Evolutionary conservation across 176 grass and related monocot species (phyloP).

Genomic region (Elymus sibiricus): DNA sequence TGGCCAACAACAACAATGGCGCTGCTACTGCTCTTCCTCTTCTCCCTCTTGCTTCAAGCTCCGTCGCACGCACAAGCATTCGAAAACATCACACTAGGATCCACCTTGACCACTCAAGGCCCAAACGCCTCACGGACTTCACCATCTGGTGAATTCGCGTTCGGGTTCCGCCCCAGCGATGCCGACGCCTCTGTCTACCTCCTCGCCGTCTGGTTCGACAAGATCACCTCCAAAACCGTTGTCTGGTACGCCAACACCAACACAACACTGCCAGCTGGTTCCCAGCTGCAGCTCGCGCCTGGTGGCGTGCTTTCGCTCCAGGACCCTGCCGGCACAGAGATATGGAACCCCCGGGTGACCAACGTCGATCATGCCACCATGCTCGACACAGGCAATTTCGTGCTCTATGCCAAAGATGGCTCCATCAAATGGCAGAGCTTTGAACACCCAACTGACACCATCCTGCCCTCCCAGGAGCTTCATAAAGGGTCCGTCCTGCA

Average conservation of each 20-base stretch:
- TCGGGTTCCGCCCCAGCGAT: conserved; percentile 26
- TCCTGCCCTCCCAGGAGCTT: conserved; percentile 40
- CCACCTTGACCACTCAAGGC: neutral
- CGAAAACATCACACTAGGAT: neutral
- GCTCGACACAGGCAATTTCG: conserved; percentile 43
- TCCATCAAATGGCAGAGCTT: conserved; percentile 37
- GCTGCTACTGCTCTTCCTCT: neutral
- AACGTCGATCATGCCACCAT: conserved; percentile 17
- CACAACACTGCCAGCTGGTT: conserved; percentile 3
- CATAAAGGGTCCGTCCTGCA: neutral
- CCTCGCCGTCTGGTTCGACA: conserved; percentile 41
- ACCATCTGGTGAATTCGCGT: conserved; percentile 41
- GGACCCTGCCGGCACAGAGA: neutral
- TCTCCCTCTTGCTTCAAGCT: neutral
- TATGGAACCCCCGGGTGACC: conserved; percentile 20
- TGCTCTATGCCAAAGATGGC: conserved; percentile 1
- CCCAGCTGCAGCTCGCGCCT: neutral
- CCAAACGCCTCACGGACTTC: conserved; percentile 11
- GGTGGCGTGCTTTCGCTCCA: conserved; percentile 12
- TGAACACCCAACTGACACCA: conserved; percentile 29
- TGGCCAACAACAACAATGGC: neutral
- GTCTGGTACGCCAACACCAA: conserved; percentile 22
- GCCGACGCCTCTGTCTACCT: conserved; percentile 31
- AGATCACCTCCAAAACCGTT: conserved; percentile 8
- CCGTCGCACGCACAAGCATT: neutral